Percentiles rank a stretch among this genome's conserved stretches.
These are phyloP conservation scores for Chlamydomonas incerta DNA, from an alignment of 139 green algal genomes.

Conservation along the genomic window DNA sequence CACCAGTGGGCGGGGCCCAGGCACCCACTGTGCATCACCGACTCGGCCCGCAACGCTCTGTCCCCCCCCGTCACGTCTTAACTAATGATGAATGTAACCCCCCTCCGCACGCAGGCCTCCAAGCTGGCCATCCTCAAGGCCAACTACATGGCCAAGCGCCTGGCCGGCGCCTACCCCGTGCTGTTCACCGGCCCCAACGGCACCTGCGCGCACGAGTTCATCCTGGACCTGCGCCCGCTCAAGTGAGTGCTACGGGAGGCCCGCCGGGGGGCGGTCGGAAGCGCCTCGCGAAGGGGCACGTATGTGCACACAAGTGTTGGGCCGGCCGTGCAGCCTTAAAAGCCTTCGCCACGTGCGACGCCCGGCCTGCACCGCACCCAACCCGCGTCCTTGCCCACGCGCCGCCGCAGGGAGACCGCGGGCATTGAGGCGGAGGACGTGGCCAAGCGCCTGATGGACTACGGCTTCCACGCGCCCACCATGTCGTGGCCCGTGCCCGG, in stretches of 20 bases:
- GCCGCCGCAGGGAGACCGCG: constrained; percentile 43
- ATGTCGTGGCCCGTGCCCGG: constrained; percentile 99
- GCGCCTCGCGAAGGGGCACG: no score
- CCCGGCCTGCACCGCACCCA: no score
- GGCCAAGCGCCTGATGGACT: constrained; percentile 99
- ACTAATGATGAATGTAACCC: no score
- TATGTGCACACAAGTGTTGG: no score
- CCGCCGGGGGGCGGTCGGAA: no score
- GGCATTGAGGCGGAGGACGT: constrained; percentile 93
- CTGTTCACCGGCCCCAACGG: constrained; percentile 91
- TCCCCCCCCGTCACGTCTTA: no score
- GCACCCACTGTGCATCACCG: no score
- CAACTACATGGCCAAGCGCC: constrained; percentile 98
- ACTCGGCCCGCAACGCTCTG: no score
- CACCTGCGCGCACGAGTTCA: constrained; percentile 99
- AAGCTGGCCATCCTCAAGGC: constrained; percentile 79
- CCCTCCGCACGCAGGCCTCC: constrained; percentile 31
- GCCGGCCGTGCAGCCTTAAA: no score
- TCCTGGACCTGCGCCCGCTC: constrained; percentile 93
- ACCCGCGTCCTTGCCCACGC: not conserved
- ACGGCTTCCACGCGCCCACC: constrained; percentile 98
- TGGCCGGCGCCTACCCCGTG: constrained; percentile 87
- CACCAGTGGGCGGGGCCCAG: no score
- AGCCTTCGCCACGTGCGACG: no score
- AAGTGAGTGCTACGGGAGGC: constrained; percentile 82